A percentile compares a stretch with the other conserved stretches of the same genome.
Conservation (phyloP, 2,329 filamentous ascomycete genomes). For the Sphaerostilbella broomeana region DNA sequence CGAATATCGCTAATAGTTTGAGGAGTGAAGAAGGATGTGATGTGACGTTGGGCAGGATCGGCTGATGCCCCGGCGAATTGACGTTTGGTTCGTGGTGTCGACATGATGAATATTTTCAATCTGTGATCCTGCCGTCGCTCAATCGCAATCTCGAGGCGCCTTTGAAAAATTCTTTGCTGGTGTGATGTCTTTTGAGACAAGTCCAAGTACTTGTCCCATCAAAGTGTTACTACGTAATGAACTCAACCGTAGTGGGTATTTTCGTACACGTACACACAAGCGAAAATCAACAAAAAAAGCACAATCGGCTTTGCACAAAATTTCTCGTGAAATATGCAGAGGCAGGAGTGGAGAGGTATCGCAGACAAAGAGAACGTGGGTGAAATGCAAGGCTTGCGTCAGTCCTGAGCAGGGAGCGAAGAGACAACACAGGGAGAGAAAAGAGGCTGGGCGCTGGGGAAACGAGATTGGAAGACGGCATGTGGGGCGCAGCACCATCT, state of each 20-base stretch:
- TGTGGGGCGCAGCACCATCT: slow-evolving; percentile 11
- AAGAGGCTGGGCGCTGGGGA: slow-evolving; percentile 11
- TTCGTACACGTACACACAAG: too few species aligned
- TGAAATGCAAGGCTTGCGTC: background rate
- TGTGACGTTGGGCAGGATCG: slow-evolving; percentile 54
- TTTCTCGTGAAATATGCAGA: background rate
- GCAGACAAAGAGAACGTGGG: background rate
- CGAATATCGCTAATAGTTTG: slow-evolving; percentile 32
- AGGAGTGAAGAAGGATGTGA: slow-evolving; percentile 55
- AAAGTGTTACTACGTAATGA: too few species aligned
- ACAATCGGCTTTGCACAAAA: slow-evolving; percentile 1
- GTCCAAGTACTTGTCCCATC: too few species aligned
- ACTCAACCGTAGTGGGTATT: too few species aligned
- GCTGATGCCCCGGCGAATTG: slow-evolving; percentile 54
- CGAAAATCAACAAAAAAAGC: too few species aligned
- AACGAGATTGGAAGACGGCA: slow-evolving; percentile 8
- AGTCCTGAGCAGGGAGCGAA: slow-evolving; percentile 3
- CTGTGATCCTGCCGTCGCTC: too few species aligned
- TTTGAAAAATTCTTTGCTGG: background rate
- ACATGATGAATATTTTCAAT: too few species aligned
- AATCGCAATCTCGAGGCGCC: too few species aligned
- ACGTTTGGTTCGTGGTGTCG: slow-evolving; percentile 51
- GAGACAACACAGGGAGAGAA: slow-evolving; percentile 1
- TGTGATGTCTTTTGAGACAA: background rate
- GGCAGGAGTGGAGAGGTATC: slow-evolving; percentile 8